Conservation (phyloP, 306 rosid genomes). For the Cicer chorassanicum region DNA sequence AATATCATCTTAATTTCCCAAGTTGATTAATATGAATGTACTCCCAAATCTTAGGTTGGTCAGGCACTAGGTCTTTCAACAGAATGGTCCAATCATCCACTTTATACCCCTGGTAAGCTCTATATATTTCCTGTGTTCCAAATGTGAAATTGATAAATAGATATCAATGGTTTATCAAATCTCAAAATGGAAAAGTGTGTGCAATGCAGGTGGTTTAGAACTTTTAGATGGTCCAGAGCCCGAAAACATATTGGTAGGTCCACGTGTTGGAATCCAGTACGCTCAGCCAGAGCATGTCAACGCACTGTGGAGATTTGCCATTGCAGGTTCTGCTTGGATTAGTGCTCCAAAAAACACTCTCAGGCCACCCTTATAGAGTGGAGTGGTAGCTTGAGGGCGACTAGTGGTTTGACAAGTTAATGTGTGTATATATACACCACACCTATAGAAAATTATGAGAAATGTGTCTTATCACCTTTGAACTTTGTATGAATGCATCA, state of each 20-base stretch:
- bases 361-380: slow-evolving; percentile 47
- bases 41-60: slow-evolving; percentile 63
- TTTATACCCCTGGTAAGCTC: slow-evolving; percentile 73
- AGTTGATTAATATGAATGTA: slow-evolving; percentile 22
- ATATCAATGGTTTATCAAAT: slow-evolving; percentile 9
- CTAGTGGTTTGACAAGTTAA: slow-evolving; percentile 8
- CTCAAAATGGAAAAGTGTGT: slow-evolving; percentile 33
- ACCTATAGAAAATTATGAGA: neutral
- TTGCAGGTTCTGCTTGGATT: slow-evolving; percentile 89
- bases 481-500: neutral
- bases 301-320: slow-evolving; percentile 92
- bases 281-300: slow-evolving; percentile 81
- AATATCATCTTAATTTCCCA: slow-evolving; percentile 1
- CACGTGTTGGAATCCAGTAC: slow-evolving; percentile 84
- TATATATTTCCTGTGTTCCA: neutral
- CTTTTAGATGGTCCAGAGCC: slow-evolving; percentile 86
- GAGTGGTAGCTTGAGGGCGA: slow-evolving; percentile 10
- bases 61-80: slow-evolving; percentile 94
- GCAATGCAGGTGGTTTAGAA: slow-evolving; percentile 77
- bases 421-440: neutral
- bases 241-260: slow-evolving; percentile 74
- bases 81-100: slow-evolving; percentile 88
- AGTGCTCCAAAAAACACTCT: slow-evolving; percentile 92
- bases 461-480: neutral
- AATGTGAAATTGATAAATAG: slow-evolving; percentile 24